Evolutionary conservation across 192 early-diverging fungal species (phyloP).

Genomic region (Backusella tarrabulga): DNA sequence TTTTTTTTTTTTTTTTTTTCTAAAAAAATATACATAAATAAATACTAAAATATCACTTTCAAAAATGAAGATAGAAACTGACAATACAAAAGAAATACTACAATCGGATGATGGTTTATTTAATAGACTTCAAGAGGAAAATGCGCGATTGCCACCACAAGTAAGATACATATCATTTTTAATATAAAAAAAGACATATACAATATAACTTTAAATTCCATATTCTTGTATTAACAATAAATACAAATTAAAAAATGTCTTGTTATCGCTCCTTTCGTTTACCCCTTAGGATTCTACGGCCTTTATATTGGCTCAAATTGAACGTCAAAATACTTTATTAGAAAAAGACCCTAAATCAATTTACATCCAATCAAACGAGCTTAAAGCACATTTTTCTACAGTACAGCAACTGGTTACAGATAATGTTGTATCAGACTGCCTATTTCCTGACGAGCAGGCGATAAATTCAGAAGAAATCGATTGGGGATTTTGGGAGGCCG

Average conservation of each 20-base stretch:
- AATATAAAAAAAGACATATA: not conserved
- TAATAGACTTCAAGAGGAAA: constrained; percentile 54
- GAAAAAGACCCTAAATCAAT: constrained; percentile 57
- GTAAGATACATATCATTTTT: constrained; percentile 21
- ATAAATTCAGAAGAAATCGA: constrained; percentile 38
- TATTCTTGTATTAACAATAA: not conserved
- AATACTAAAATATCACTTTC: not conserved
- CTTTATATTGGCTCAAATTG: constrained; percentile 55
- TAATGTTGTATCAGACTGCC: not conserved
- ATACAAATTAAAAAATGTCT: not conserved
- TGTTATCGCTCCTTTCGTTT: not conserved
- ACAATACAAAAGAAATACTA: not conserved
- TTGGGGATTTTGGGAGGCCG: constrained; percentile 80
- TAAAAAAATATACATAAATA: not conserved
- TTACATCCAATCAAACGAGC: constrained; percentile 52
- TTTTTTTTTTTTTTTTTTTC: not conserved
- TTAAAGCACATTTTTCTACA: constrained; percentile 53
- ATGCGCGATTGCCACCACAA: constrained; percentile 52
- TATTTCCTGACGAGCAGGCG: constrained; percentile 18
- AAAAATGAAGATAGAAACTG: not conserved
- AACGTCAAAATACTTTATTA: constrained; percentile 52
- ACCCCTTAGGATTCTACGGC: constrained; percentile 45
- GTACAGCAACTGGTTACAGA: constrained; percentile 45
- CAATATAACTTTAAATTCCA: not conserved
- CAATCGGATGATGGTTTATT: constrained; percentile 31